These are phyloP conservation scores for Jamesozyma lodderae DNA, from an alignment of 805 yeast species.

Conservation along the genomic window DNA sequence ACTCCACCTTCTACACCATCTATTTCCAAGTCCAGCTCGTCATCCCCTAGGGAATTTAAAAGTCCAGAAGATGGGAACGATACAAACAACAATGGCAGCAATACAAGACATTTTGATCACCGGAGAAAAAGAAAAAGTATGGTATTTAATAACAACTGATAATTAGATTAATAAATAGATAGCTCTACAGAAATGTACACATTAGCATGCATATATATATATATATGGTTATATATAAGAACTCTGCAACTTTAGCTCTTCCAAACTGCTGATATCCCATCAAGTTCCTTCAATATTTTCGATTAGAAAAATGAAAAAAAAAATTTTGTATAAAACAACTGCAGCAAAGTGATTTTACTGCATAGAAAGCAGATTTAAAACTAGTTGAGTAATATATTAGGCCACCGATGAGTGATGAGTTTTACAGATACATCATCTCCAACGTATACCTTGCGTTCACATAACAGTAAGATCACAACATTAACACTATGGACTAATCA, in stretches of 20 bases:
- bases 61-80: background rate
- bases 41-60: background rate
- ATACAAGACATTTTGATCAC: background rate
- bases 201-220: too few species aligned
- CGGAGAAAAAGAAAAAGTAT: constrained; percentile 1
- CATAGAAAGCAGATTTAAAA: too few species aligned
- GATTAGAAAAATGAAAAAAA: too few species aligned
- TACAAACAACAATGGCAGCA: background rate
- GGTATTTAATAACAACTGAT: background rate
- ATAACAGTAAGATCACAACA: constrained; percentile 7
- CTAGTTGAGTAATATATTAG: too few species aligned
- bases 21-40: background rate
- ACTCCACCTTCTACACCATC: background rate
- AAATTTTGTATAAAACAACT: too few species aligned
- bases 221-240: too few species aligned
- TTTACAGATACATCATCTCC: constrained; percentile 5
- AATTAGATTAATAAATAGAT: background rate
- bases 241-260: too few species aligned
- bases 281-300: too few species aligned
- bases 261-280: too few species aligned
- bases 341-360: too few species aligned
- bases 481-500: background rate
- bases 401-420: background rate
- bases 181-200: background rate
- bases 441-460: constrained; percentile 6